phyloP scores from a whole-genome alignment of 2,329 filamentous ascomycete genomes.

The Botrytis deweyae region DNA sequence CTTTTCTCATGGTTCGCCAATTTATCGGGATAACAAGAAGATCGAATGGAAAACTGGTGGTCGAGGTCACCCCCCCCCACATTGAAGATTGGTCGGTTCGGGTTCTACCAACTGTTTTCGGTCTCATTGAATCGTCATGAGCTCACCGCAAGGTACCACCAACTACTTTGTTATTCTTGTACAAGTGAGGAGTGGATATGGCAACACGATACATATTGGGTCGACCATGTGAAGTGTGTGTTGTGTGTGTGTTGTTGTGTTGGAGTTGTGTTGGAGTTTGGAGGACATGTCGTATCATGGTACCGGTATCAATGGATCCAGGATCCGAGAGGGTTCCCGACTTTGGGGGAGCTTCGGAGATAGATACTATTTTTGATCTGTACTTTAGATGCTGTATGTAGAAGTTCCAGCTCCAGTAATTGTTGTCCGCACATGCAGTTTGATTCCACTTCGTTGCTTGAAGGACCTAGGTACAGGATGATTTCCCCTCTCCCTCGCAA shows the following conservation, averaged over 20 bases:
- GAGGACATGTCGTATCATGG: slow-evolving; percentile 1
- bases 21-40: slow-evolving; percentile 12
- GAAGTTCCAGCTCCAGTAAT: slow-evolving; percentile 17
- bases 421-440: slow-evolving; percentile 15
- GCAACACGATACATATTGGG: neutral
- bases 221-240: slow-evolving; percentile 6
- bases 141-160: slow-evolving; percentile 12
- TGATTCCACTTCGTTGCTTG: slow-evolving; percentile 15
- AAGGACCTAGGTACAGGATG: neutral
- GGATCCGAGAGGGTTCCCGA: neutral
- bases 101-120: slow-evolving; percentile 5
- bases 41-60: slow-evolving; percentile 6
- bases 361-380: neutral
- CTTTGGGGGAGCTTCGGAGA: slow-evolving; percentile 6
- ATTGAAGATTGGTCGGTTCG: slow-evolving; percentile 3
- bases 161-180: neutral
- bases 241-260: neutral
- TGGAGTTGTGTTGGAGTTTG: neutral
- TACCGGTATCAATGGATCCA: slow-evolving; percentile 1
- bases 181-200: neutral
- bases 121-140: slow-evolving; percentile 10
- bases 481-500: neutral
- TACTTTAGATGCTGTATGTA: slow-evolving; percentile 7
- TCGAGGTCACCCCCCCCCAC: neutral
- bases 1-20: neutral